Percentiles rank a stretch among this genome's conserved stretches.
These are phyloP conservation scores for Diaporthe helianthi DNA, from an alignment of 2,329 filamentous ascomycete genomes.

Conservation along the genomic window DNA sequence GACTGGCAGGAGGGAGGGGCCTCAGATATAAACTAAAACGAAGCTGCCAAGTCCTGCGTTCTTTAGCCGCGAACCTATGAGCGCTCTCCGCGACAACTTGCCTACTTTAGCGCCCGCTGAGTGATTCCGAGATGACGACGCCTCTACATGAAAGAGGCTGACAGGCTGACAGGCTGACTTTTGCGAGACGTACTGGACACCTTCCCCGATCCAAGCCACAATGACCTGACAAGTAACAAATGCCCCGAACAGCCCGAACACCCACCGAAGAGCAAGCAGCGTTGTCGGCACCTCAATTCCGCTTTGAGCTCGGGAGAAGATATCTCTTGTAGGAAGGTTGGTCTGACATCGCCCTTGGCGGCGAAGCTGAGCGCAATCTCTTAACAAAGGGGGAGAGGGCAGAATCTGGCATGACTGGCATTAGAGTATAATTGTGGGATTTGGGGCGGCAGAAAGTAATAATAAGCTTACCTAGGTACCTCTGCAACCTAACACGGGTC, in stretches of 20 bases:
- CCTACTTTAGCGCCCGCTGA: constrained; percentile 21
- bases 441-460: no score
- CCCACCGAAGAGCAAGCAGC: constrained; percentile 1
- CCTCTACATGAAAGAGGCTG: not conserved
- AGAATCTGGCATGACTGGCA: not conserved
- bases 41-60: constrained; percentile 7
- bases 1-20: not conserved
- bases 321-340: not conserved
- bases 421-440: no score
- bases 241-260: constrained; percentile 3
- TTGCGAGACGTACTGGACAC: not conserved
- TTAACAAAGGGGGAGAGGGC: not conserved
- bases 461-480: constrained; percentile 4
- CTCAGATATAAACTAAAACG: constrained; percentile 9
- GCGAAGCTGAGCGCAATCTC: not conserved
- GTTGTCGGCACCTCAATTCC: constrained; percentile 10
- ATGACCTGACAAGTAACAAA: constrained; percentile 24
- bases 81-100: not conserved
- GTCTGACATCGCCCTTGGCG: not conserved
- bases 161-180: constrained; percentile 4
- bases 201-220: constrained; percentile 12
- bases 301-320: not conserved
- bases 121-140: constrained; percentile 17
- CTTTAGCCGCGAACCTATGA: constrained; percentile 3
- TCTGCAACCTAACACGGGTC: not conserved